These are phyloP conservation scores for Citrus medica DNA, from an alignment of 345 rosid species.

Conservation along the genomic window DNA sequence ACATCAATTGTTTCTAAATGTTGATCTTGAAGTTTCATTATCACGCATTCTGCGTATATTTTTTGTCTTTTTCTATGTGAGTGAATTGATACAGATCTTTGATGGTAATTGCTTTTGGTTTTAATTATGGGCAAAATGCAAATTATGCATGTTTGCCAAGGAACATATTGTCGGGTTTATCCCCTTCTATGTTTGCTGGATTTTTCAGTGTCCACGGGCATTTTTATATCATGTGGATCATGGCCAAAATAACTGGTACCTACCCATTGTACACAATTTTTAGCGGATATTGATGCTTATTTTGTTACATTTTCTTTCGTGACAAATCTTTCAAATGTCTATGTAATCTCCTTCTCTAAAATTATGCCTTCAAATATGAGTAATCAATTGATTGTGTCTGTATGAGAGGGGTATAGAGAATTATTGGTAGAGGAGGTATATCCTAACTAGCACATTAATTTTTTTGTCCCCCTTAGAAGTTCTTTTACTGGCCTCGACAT, in stretches of 20 bases:
- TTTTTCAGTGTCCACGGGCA: not conserved
- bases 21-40: not conserved
- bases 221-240: not conserved
- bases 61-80: no score
- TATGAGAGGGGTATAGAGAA: not conserved
- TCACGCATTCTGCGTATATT: not conserved
- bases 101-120: not conserved
- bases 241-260: not conserved
- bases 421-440: not conserved
- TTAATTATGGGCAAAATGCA: not conserved
- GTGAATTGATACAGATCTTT: not conserved
- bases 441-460: not conserved
- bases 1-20: not conserved
- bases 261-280: not conserved
- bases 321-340: not conserved
- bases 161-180: not conserved
- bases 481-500: not conserved
- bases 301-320: not conserved
- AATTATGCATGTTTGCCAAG: not conserved
- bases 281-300: not conserved
- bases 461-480: not conserved
- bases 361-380: not conserved
- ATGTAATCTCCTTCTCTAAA: not conserved
- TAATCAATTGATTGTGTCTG: no score
- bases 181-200: not conserved